Evolutionary conservation across 257 asterid species (phyloP).

Genomic region (Primulina tabacum): DNA sequence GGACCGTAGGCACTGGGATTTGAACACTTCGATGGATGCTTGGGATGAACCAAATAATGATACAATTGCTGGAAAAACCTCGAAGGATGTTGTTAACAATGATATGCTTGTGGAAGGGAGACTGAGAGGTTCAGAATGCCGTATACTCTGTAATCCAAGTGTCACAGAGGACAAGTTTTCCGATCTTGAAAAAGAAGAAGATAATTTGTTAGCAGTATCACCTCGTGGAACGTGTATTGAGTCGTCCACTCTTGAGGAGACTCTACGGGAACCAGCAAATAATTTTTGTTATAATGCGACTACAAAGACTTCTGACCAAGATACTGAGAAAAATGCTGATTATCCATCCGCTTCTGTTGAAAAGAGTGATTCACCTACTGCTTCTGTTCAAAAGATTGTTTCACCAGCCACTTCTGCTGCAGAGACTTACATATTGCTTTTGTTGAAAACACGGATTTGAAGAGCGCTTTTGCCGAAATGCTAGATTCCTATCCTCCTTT

Average conservation of each 20-base stretch:
- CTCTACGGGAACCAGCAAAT: slow-evolving; percentile 18
- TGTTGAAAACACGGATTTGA: slow-evolving; percentile 14
- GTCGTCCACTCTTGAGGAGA: slow-evolving; percentile 12
- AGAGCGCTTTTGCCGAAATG: slow-evolving; percentile 17
- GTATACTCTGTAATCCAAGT: slow-evolving; percentile 1
- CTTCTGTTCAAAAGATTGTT: not conserved
- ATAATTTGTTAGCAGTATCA: slow-evolving; percentile 22
- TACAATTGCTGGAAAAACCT: slow-evolving; percentile 23
- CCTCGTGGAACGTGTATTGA: slow-evolving; percentile 30
- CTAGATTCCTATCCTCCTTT: slow-evolving; percentile 13
- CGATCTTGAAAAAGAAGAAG: slow-evolving; percentile 26
- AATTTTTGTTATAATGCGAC: slow-evolving; percentile 18
- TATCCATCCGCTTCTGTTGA: slow-evolving; percentile 30
- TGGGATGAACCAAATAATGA: slow-evolving; percentile 64
- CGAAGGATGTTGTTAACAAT: slow-evolving; percentile 19
- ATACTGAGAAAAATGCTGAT: slow-evolving; percentile 16
- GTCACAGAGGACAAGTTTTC: slow-evolving; percentile 18
- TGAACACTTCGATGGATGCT: slow-evolving; percentile 71
- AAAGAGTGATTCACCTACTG: slow-evolving; percentile 29
- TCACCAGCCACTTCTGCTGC: slow-evolving; percentile 18
- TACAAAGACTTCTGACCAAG: slow-evolving; percentile 16
- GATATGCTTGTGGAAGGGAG: slow-evolving; percentile 22
- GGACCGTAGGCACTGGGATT: slow-evolving; percentile 74
- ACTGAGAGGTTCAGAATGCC: slow-evolving; percentile 24
- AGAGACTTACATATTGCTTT: slow-evolving; percentile 24